Evolutionary conservation across 768 basidiomycete species (phyloP).

Genomic region (Symmetrospora coprosmae): DNA sequence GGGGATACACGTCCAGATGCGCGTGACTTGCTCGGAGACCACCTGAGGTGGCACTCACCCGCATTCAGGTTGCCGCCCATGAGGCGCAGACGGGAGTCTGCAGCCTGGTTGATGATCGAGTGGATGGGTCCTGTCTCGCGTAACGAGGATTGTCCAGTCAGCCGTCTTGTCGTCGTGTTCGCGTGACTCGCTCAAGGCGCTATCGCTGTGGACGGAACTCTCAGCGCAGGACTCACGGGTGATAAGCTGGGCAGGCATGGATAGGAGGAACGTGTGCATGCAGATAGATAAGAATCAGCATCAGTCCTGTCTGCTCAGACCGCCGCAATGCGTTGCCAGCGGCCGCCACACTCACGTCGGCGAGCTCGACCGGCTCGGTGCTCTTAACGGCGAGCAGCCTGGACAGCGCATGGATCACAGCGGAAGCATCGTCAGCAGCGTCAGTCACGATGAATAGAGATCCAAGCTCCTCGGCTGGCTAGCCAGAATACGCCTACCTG

Average conservation of each 20-base stretch:
- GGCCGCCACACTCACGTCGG: constrained; percentile 10
- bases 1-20: not conserved
- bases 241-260: not conserved
- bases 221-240: not conserved
- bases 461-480: not conserved
- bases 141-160: too few relatives aligned
- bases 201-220: too few relatives aligned
- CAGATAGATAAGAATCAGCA: too few relatives aligned
- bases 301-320: too few relatives aligned
- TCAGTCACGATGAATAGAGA: too few relatives aligned
- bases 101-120: constrained; percentile 93
- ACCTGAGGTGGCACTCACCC: not conserved
- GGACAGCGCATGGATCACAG: not conserved
- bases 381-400: constrained; percentile 25
- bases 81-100: constrained; percentile 70
- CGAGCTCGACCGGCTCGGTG: constrained; percentile 16
- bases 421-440: not conserved
- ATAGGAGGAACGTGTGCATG: not conserved
- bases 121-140: constrained; percentile 73
- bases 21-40: not conserved
- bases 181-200: not conserved
- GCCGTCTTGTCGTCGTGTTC: too few relatives aligned
- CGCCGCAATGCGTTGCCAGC: too few relatives aligned
- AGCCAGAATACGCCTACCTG: not conserved
- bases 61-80: constrained; percentile 35